Percentiles rank a stretch among this genome's conserved stretches.
Evolutionary conservation across 129 eudicot species (phyloP).

Genomic region (Dittrichia graveolens): DNA sequence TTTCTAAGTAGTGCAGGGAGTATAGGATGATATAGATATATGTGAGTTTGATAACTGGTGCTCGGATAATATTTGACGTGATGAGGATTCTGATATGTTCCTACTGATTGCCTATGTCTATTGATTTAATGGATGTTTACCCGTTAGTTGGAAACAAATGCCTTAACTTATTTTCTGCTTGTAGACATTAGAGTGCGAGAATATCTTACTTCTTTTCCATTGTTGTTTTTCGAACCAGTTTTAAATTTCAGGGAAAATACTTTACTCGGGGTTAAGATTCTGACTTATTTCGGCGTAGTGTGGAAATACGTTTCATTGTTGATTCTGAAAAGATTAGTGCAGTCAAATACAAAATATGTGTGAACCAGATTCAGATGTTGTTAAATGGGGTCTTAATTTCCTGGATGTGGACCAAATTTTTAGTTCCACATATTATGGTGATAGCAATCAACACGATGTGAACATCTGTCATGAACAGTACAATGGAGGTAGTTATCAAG

Average conservation of each 20-base stretch:
- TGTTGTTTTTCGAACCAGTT: conserved; percentile 11
- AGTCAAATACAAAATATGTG: conserved; percentile 36
- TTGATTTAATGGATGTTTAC: neutral
- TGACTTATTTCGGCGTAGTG: neutral
- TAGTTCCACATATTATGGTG: conserved; percentile 65
- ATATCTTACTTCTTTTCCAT: neutral
- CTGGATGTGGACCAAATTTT: conserved; percentile 65
- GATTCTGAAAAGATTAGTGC: too few species aligned
- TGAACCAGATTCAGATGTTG: conserved; percentile 71
- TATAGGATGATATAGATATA: conserved; percentile 1
- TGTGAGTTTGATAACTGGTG: neutral
- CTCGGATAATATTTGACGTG: neutral
- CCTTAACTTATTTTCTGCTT: neutral
- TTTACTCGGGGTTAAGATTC: neutral
- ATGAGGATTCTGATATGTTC: neutral
- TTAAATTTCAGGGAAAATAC: conserved; percentile 30
- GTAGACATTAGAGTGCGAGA: neutral
- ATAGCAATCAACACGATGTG: conserved; percentile 61
- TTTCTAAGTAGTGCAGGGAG: conserved; percentile 5
- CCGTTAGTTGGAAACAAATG: neutral
- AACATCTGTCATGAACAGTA: conserved; percentile 58
- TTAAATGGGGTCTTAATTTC: conserved; percentile 60
- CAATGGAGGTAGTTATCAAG: conserved; percentile 38
- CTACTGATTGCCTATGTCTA: neutral
- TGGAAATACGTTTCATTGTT: neutral